Percentiles rank a stretch among this genome's conserved stretches.
Evolutionary conservation across 331 rosid species (phyloP).

Genomic region (Saraca asoca): DNA sequence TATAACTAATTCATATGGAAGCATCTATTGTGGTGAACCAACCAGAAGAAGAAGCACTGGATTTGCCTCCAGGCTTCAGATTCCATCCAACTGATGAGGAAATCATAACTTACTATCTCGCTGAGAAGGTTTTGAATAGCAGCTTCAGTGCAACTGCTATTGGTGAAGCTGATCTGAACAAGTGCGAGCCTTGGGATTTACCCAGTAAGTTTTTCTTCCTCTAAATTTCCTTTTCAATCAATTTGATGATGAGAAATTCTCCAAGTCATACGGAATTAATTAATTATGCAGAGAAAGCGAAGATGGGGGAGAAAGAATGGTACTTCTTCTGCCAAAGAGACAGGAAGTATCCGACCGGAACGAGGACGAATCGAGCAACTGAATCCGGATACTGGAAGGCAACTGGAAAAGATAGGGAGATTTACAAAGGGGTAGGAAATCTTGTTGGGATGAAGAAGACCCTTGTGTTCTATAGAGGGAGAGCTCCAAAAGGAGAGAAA

Average conservation of each 20-base stretch:
- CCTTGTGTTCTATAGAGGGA: constrained; percentile 84
- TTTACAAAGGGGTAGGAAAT: constrained; percentile 55
- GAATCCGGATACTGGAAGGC: constrained; percentile 97
- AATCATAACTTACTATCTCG: constrained; percentile 65
- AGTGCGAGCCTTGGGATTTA: constrained; percentile 95
- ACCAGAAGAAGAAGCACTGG: constrained; percentile 45
- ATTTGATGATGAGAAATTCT: constrained; percentile 4
- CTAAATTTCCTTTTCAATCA: neutral
- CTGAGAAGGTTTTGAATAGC: constrained; percentile 60
- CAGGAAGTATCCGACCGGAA: constrained; percentile 92
- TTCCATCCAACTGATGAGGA: constrained; percentile 96
- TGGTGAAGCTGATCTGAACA: constrained; percentile 90
- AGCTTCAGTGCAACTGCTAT: constrained; percentile 72
- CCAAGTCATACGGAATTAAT: neutral
- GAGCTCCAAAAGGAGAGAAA: constrained; percentile 95
- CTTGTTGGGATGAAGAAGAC: constrained; percentile 98
- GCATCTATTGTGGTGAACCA: constrained; percentile 53
- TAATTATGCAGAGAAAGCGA: constrained; percentile 63
- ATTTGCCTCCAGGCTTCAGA: constrained; percentile 93
- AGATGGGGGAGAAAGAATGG: constrained; percentile 98
- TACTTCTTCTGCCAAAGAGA: constrained; percentile 87
- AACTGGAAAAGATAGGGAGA: constrained; percentile 87
- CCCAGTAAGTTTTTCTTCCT: constrained; percentile 52
- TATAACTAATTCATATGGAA: constrained; percentile 38
- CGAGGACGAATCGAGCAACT: constrained; percentile 92